Evolutionary conservation across 805 yeast genomes (phyloP), one percentile per base, ranked within the genome.

Genomic region (Metahyphopichia silvanorum): DNA sequence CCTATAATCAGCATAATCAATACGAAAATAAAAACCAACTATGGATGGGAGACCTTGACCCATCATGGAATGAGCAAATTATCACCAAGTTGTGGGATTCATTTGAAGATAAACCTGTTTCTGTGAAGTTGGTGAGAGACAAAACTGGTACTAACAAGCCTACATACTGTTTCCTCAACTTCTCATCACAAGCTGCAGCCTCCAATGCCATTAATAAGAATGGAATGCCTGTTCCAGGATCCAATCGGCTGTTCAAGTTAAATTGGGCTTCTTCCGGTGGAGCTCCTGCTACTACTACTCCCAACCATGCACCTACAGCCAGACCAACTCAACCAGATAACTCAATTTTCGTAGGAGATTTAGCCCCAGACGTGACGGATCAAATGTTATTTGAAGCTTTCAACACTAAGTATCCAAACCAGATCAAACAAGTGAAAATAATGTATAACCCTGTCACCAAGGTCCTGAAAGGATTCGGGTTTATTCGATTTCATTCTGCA

Each of bases 11-110:
- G 13, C 25, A 23, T 10, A 19, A 10, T n/a, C 13, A 13, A 4
- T 13, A 19, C 37, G 31, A 30, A 33, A 16, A 31, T 10, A 28
- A 33, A n/a, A 35, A 26, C 13, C 79, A 75, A 43, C 51, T 84
- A 31, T 84, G 89, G 83, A 89, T 88, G 95, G 97, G 96, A 15
- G 96, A 86, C 47, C 61, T 88, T 27, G 96, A 87, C 45, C 85
- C 85, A 7, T 66, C 74, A 53, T 85, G 95, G 88, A 86, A 83
- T 39, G 96, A 88, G 52, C 55, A 63, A 24, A 63, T 74, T 9
- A 72, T 89, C 33, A 69, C 68, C 30, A 74, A 75, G 37, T 73
- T 88, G 28, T 88, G 96, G 96, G 54, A 70, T 4, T 48, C 70
- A 16, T 59, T 81, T 9, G 87, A 93, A n/a, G 86, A 82, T 42